Evolutionary conservation across 495 filamentous ascomycete genomes (phyloP).

Genomic region (Xylaria nigripes): DNA sequence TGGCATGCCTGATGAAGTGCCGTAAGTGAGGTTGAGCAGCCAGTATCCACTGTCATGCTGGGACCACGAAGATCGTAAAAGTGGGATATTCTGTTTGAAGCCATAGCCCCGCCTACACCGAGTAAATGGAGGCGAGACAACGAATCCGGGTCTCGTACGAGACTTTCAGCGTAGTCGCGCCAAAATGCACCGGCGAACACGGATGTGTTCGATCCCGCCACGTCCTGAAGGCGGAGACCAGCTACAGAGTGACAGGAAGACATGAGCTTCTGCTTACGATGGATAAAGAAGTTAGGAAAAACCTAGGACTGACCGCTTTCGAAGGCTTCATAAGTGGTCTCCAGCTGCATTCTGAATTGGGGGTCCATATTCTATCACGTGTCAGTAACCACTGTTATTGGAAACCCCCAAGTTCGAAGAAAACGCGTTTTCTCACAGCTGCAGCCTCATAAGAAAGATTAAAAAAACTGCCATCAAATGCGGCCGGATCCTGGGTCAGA

Average conservation of each 20-base stretch:
- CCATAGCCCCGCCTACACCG: slow-evolving; percentile 47
- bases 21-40: too few relatives aligned
- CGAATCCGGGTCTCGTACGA: neutral
- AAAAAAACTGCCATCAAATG: slow-evolving; percentile 1
- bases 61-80: slow-evolving; percentile 40
- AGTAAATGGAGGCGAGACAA: neutral
- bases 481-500: neutral
- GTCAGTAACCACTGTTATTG: slow-evolving; percentile 64
- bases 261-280: too few relatives aligned
- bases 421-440: slow-evolving; percentile 37
- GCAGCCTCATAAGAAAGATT: neutral
- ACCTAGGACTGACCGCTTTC: too few relatives aligned
- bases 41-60: slow-evolving; percentile 39
- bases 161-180: neutral
- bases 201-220: slow-evolving; percentile 26
- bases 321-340: slow-evolving; percentile 30
- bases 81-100: slow-evolving; percentile 35
- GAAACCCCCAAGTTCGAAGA: slow-evolving; percentile 36
- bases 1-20: slow-evolving; percentile 27
- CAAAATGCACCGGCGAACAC: slow-evolving; percentile 15
- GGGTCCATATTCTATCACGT: slow-evolving; percentile 30
- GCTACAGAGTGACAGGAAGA: too few relatives aligned
- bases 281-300: too few relatives aligned
- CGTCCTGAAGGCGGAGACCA: neutral
- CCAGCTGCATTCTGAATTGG: slow-evolving; percentile 32